These are phyloP conservation scores for Lactarius vividus DNA, from an alignment of 768 basidiomycete species.

Conservation along the genomic window DNA sequence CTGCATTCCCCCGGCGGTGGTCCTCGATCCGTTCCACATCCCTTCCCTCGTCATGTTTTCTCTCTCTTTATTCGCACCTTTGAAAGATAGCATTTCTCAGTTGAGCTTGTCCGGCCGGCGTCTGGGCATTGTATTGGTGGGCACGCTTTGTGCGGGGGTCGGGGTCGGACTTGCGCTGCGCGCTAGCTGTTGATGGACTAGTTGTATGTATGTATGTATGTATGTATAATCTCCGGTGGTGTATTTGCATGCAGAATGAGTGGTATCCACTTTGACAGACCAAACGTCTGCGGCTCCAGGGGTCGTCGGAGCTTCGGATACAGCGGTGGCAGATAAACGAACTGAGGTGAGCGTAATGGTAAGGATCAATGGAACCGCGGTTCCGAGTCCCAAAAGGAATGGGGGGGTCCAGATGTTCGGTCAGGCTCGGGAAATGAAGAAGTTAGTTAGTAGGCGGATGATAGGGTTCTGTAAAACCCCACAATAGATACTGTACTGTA, in stretches of 20 bases:
- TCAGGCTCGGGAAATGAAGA: too few relatives aligned
- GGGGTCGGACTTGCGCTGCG: conserved; percentile 41
- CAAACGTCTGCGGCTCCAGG: too few relatives aligned
- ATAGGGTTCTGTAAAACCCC: too few relatives aligned
- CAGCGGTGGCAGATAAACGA: too few relatives aligned
- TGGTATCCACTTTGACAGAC: neutral
- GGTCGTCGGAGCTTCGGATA: too few relatives aligned
- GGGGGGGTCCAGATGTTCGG: too few relatives aligned
- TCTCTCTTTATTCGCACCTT: conserved; percentile 55
- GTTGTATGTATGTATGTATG: neutral
- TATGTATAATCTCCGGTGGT: neutral
- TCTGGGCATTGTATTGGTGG: conserved; percentile 37
- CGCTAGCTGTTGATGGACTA: conserved; percentile 3
- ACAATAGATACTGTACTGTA: too few relatives aligned
- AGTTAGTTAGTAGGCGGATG: too few relatives aligned
- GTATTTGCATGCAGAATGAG: neutral
- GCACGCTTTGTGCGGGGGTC: conserved; percentile 46
- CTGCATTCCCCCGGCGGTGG: conserved; percentile 31
- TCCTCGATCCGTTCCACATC: conserved; percentile 64
- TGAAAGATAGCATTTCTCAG: conserved; percentile 33
- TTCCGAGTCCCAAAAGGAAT: too few relatives aligned
- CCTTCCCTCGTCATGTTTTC: conserved; percentile 62
- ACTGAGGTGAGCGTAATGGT: too few relatives aligned
- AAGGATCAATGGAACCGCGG: too few relatives aligned
- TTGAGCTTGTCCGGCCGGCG: conserved; percentile 29